Conservation (phyloP, 805 yeast genomes). For the Ogataea ramenticola region DNA sequence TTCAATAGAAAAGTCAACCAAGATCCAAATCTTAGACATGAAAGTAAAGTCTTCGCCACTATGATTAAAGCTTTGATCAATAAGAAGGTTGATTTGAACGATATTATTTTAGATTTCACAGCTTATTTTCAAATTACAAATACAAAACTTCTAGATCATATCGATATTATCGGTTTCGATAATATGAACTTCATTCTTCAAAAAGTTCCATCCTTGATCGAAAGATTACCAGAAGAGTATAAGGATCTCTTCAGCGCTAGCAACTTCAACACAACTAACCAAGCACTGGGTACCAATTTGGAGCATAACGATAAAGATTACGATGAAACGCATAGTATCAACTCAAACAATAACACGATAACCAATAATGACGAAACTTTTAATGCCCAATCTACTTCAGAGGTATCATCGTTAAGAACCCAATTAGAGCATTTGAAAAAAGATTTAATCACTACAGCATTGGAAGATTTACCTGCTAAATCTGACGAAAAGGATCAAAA, state of each 20-base stretch:
- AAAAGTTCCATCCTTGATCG: conserved; percentile 14
- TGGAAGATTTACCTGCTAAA: neutral
- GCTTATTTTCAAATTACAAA: neutral
- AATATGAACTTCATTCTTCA: conserved; percentile 32
- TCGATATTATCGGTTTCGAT: conserved; percentile 40
- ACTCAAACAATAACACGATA: too few relatives aligned
- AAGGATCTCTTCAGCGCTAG: conserved; percentile 12
- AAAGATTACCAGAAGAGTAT: conserved; percentile 19
- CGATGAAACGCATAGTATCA: neutral
- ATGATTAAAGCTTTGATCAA: conserved; percentile 18
- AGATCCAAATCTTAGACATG: conserved; percentile 13
- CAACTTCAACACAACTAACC: too few relatives aligned
- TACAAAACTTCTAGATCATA: conserved; percentile 29
- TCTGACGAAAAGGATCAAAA: neutral
- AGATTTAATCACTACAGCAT: neutral
- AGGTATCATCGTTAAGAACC: too few relatives aligned
- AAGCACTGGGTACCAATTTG: too few relatives aligned
- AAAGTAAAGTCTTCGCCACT: conserved; percentile 24
- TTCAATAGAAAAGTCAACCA: conserved; percentile 12
- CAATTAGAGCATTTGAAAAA: neutral
- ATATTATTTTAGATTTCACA: neutral
- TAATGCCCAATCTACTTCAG: too few relatives aligned
- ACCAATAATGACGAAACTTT: too few relatives aligned
- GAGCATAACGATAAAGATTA: neutral
- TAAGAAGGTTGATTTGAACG: conserved; percentile 11